Evolutionary conservation across 1,284 basidiomycete species (phyloP), one percentile per base, ranked within the genome.

Genomic region (Bjerkandera adusta): DNA sequence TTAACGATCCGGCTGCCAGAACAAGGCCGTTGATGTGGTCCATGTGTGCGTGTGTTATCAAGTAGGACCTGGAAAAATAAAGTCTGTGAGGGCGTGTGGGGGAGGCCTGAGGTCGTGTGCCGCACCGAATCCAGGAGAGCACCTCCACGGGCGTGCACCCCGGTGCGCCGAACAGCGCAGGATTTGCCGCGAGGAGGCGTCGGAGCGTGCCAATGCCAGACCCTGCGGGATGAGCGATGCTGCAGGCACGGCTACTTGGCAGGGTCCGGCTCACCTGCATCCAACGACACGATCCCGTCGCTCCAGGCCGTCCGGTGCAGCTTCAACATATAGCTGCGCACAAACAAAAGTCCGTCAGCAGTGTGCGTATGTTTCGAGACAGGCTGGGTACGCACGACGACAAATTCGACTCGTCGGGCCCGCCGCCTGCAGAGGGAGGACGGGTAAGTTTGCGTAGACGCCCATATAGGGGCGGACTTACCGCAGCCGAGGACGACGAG

Each of bases 1-100:
- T 62, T 13, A 85, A 60, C 5, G 85, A 80, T 36, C 90, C 90
- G 15, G 88, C 88, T 3, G 83, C 81, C 39, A 93, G 66, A 29
- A 92, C 76, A 20, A 92, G 72, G 43, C 87, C 81, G 53, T 72
- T 79, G 50, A 91, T 76, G 62, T 93, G 91, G 66, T 93, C 90
- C 20, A 93, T 66, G 62, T 93, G 90, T 2, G 85, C 82, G 65
- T 92, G 90, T 4, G 85, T 85, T 55, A 92, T 71, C 47, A 92
- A 73, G 57, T 83, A 92, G 50, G 77, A 82, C 50, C 86, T 85
- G 58, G 29, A 16, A 25, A 15, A 18, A 18, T 43, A 27, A 24
- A 20, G 42, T 33, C 30, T 6, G 27, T 8, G 29, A 40, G 33
- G 3, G 35, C 5, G 13, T 22, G 12, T 46, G 30, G 39, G 27